Conservation (phyloP, 2,329 filamentous ascomycete species). For the Myotisia sp. region DNA sequence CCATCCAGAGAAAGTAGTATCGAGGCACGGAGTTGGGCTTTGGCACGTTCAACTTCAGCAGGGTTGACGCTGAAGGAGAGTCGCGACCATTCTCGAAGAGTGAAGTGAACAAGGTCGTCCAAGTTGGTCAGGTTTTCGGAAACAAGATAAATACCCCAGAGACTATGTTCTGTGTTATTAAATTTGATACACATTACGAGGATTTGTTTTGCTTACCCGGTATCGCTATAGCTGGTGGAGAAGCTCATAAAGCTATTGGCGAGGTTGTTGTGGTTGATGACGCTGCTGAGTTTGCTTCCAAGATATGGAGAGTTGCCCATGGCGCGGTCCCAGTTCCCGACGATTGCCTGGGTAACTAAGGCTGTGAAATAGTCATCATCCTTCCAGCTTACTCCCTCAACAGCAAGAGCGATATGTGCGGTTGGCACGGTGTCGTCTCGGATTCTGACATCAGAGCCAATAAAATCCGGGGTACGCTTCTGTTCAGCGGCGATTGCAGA, state of each 20-base stretch:
- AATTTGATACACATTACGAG: background rate
- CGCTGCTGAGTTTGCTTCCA: constrained; percentile 92
- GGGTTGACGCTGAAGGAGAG: constrained; percentile 76
- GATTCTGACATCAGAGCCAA: constrained; percentile 89
- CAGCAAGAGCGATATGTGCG: constrained; percentile 94
- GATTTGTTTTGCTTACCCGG: constrained; percentile 55
- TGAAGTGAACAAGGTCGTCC: constrained; percentile 95
- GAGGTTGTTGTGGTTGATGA: constrained; percentile 85
- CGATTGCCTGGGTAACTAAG: constrained; percentile 92
- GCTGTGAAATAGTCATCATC: constrained; percentile 98
- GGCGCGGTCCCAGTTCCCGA: constrained; percentile 98
- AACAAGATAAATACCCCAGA: constrained; percentile 99
- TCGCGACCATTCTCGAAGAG: constrained; percentile 94
- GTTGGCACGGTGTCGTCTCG: constrained; percentile 92
- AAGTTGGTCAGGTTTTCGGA: constrained; percentile 75
- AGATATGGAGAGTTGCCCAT: constrained; percentile 96
- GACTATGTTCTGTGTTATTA: constrained; percentile 40
- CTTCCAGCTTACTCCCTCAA: constrained; percentile 99
- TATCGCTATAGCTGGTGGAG: constrained; percentile 98
- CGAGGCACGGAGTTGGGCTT: constrained; percentile 97
- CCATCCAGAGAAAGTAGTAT: constrained; percentile 94
- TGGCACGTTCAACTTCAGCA: constrained; percentile 92
- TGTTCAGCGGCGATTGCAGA: constrained; percentile 55
- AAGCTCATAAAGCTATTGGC: constrained; percentile 99
- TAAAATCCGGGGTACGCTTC: constrained; percentile 84